Base-by-base conservation (phyloP, 805 yeast species). In the Nakazawaea holstii region DNA sequence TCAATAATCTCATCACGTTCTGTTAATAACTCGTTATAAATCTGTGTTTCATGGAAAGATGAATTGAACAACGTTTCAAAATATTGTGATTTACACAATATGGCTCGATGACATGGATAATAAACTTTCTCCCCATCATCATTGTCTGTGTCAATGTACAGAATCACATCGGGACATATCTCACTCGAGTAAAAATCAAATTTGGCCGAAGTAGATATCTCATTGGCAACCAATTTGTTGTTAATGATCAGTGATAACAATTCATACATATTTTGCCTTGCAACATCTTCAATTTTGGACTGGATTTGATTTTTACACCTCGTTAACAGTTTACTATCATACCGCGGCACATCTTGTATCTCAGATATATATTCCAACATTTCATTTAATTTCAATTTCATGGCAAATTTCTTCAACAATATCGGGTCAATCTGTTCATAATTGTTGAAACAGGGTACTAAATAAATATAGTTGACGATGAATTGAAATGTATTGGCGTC, bases 101-200 rank as follows among this genome's bases (percentile, higher is more conserved):
- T 73, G 0, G 86, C 72, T 37, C 81, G 68, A 60, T 87, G 87
- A 5, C 73, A 80, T 1, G 92, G 91, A 56, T 79, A 85, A 49
- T 69, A 71, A 0, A 60, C 56, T 41, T 59, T 37, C 5, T 20
- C 24, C 4, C 33, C 41, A 7, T 36, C 38, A 29, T 53, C 45
- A 24, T 66, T 56, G 8, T 55, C 41, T 6, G 33, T 15, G 8
- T 53, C 52, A 6, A 71, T 69, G 1, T 70, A 55, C 0, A 81
- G 41, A 1, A 78, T 65, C 0, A 76, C 55, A 61, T 83, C 88
- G 0, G 86, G 78, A 38, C 51, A 62, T 8, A 61, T 56, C 2
- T 41, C n/a, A n/a, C 42, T 4, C 29, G 17, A 3, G 54, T 65
- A 49, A 10, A 71, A 49, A 7, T 53, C 40, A 6, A 43, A n/a